Conservation (phyloP, 306 rosid species). For the Trichosanthes cucumerina region DNA sequence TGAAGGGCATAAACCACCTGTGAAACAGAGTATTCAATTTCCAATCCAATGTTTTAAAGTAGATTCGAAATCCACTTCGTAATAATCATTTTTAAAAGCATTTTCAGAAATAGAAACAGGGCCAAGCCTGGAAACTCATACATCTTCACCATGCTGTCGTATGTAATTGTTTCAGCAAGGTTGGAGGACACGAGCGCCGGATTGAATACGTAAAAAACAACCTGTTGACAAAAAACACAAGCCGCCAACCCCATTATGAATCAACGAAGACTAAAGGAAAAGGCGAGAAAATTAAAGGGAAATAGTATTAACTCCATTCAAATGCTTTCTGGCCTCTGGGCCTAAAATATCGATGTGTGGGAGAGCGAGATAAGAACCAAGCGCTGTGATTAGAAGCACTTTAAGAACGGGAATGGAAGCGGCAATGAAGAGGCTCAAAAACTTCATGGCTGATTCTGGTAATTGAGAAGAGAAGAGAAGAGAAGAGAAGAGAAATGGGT, state of each 20-base stretch:
- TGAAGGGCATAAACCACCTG: conserved; percentile 55
- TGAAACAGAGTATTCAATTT: background rate
- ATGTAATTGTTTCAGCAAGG: conserved; percentile 36
- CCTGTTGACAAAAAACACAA: conserved; percentile 15
- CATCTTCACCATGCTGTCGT: conserved; percentile 30
- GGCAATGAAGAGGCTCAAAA: conserved; percentile 33
- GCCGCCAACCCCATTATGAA: background rate
- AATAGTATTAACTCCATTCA: conserved; percentile 26
- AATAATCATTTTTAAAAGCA: no score
- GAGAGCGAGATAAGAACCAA: conserved; percentile 46
- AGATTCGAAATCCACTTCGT: no score
- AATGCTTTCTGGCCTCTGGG: conserved; percentile 32
- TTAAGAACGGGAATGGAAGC: conserved; percentile 50
- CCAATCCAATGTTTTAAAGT: background rate
- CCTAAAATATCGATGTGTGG: conserved; percentile 29
- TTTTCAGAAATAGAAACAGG: background rate
- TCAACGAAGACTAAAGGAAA: background rate
- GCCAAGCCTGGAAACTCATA: conserved; percentile 10
- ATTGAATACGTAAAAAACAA: conserved; percentile 38
- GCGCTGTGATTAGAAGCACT: conserved; percentile 38
- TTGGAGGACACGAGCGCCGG: conserved; percentile 37
- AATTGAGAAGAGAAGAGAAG: no score
- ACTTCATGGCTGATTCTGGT: conserved; percentile 16
- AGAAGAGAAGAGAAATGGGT: background rate
- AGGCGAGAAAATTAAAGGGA: background rate